These are phyloP conservation scores for Astrothelium macrocarpum DNA, from an alignment of 495 filamentous ascomycete species.

Conservation along the genomic window DNA sequence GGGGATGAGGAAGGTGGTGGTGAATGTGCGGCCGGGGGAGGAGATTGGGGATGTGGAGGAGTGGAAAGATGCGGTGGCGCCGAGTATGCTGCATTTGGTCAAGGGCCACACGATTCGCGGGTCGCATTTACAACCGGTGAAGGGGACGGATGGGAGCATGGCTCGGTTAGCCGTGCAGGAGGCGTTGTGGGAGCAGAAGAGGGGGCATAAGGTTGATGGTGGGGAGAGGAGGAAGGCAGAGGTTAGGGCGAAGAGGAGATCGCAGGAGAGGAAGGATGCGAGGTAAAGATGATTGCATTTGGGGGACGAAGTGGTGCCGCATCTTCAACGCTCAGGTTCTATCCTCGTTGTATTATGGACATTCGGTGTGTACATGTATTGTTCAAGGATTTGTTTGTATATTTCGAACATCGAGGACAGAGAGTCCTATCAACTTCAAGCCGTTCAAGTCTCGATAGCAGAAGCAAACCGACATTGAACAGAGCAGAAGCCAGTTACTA, in stretches of 20 bases:
- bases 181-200: constrained; percentile 76
- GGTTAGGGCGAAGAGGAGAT: constrained; percentile 59
- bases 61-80: constrained; percentile 24
- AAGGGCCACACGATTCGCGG: constrained; percentile 58
- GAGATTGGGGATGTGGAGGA: constrained; percentile 34
- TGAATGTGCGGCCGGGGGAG: constrained; percentile 57
- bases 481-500: background rate
- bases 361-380: too few relatives aligned
- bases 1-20: constrained; percentile 50
- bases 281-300: constrained; percentile 9
- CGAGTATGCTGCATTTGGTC: constrained; percentile 39
- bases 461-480: background rate
- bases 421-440: too few relatives aligned
- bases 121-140: constrained; percentile 56
- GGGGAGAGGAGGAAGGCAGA: constrained; percentile 84
- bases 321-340: background rate
- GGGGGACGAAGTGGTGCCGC: background rate
- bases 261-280: constrained; percentile 32
- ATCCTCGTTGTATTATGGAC: too few relatives aligned
- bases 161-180: constrained; percentile 62
- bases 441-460: too few relatives aligned
- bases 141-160: constrained; percentile 49
- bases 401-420: too few relatives aligned
- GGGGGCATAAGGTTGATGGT: constrained; percentile 88
- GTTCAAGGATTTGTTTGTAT: too few relatives aligned